Base-by-base conservation (phyloP, 345 rosid genomes). In the Murraya paniculata region DNA sequence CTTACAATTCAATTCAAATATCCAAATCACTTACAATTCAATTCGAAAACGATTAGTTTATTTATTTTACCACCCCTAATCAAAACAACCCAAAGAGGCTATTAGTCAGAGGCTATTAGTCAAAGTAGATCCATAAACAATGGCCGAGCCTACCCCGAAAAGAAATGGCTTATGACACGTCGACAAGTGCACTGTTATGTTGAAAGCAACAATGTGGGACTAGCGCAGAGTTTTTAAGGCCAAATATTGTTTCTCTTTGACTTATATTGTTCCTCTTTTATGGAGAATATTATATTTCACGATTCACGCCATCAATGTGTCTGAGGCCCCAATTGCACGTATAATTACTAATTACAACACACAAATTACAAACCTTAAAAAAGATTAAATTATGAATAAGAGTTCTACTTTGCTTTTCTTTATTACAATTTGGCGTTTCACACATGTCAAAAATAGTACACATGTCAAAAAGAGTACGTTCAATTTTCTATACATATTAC, bases 91-190 rank as follows among this genome's bases (percentile, higher is more conserved):
- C 27, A 57, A 68, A 64, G 7, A 69, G 68, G 84, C 78, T 67
- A 66, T 18, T 70, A 57, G 85, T 82, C 83, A 86, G 82, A 80
- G 87, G 84, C 78, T 67, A 66, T 18, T 70, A 57, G 85, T 82
- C 83, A 86, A 84, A 80, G 87, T 76, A 86, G 84, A 84, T 75
- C 86, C 82, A 61, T 36, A 14, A 0, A 64, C 74, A 75, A 71
- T 77, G 85, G 75, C 80, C 73, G 38, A 50, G 83, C 80, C 78
- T 83, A 68, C 71, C 60, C 50, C 16, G 71, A 74, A 74, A 77
- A 48, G 78, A 25, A 39, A 60, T 41, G 56, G 48, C 31, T 31
- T 33, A 14, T 28, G 61, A 56, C 45, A 64, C 7, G 6, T 31
- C 55, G 25, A 74, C 69, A 58, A 48, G 55, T 30, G 69, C 31